Conservation (phyloP, 805 yeast genomes). For the Saccharomyces mikatae region DNA sequence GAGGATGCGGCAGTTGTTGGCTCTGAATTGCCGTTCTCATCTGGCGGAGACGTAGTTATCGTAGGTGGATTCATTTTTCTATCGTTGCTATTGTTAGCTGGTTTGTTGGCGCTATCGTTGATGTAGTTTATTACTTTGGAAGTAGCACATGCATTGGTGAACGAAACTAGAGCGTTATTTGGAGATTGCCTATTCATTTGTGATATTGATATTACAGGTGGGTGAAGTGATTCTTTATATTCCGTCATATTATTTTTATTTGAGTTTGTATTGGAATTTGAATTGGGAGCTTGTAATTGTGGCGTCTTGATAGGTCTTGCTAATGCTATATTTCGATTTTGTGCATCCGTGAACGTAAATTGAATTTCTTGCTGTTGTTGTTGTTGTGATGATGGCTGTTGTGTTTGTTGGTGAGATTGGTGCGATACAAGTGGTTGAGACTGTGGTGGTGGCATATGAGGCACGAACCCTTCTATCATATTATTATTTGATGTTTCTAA, state of each 20-base stretch:
- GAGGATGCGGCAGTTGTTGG: constrained; percentile 12
- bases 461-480: neutral
- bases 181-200: constrained; percentile 6
- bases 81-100: constrained; percentile 9
- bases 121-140: constrained; percentile 1
- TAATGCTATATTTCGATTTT: constrained; percentile 1
- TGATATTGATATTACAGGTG: constrained; percentile 9
- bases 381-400: constrained; percentile 8
- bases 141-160: constrained; percentile 2
- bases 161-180: constrained; percentile 14
- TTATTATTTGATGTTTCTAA: neutral
- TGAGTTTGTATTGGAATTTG: neutral
- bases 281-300: neutral
- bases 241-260: neutral
- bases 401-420: neutral
- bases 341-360: neutral
- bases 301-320: constrained; percentile 1
- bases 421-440: constrained; percentile 6
- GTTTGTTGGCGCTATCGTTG: constrained; percentile 7
- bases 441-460: neutral
- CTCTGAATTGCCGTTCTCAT: neutral
- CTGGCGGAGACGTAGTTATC: neutral
- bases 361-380: constrained; percentile 4
- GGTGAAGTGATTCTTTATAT: neutral
- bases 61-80: constrained; percentile 1